A percentile compares a stretch with the other conserved stretches of the same genome.
phyloP scores from a whole-genome alignment of 2,329 filamentous ascomycete genomes.

The Cercospora berteroae region DNA sequence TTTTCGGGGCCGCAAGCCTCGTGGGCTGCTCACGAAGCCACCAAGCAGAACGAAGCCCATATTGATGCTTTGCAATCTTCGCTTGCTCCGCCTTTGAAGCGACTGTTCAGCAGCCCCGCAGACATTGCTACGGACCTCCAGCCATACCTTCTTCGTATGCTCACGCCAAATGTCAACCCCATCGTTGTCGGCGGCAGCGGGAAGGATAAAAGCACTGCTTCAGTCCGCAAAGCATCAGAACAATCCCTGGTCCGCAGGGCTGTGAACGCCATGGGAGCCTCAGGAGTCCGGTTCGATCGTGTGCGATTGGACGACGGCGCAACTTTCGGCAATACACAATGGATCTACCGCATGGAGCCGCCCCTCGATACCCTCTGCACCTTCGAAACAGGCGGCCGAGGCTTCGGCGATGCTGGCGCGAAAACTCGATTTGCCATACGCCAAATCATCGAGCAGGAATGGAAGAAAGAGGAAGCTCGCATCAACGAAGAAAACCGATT shows the following conservation, averaged over 20 bases:
- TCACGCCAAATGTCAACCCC: constrained; percentile 87
- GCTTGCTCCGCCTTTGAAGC: constrained; percentile 67
- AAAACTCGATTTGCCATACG: constrained; percentile 86
- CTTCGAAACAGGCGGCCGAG: constrained; percentile 66
- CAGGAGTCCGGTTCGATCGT: constrained; percentile 77
- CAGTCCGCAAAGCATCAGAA: constrained; percentile 83
- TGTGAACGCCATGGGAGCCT: constrained; percentile 76
- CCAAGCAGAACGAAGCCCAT: constrained; percentile 73
- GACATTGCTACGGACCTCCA: constrained; percentile 78
- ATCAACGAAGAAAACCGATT: constrained; percentile 66
- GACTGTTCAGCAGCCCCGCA: constrained; percentile 75
- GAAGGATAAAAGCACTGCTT: constrained; percentile 54
- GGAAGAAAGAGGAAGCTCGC: constrained; percentile 67
- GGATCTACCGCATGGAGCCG: constrained; percentile 94
- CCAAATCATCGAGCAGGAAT: constrained; percentile 89
- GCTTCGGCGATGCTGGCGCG: constrained; percentile 52
- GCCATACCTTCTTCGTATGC: constrained; percentile 77
- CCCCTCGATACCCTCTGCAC: constrained; percentile 73
- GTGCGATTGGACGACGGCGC: constrained; percentile 65
- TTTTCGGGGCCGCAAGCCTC: constrained; percentile 82
- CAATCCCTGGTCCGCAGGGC: constrained; percentile 76
- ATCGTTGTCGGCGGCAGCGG: constrained; percentile 67
- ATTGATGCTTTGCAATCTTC: constrained; percentile 71
- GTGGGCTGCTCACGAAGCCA: constrained; percentile 74
- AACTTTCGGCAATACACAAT: constrained; percentile 42